Conservation (phyloP, 2,329 filamentous ascomycete genomes). For the Fusarium veterinarium region DNA sequence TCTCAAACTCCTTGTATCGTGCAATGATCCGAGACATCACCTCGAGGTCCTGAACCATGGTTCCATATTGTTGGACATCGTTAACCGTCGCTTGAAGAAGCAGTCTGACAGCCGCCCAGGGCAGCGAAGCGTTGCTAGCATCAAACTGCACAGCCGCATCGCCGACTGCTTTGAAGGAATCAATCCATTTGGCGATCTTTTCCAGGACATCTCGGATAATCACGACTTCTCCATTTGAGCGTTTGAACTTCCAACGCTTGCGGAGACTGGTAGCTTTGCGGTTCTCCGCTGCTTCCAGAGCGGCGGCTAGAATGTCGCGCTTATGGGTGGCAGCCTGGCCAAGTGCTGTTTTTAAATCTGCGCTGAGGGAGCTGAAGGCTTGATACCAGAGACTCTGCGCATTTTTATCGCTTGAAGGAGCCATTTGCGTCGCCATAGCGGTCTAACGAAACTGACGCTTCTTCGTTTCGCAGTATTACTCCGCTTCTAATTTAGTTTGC, state of each 20-base stretch:
- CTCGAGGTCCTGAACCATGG: slow-evolving; percentile 1
- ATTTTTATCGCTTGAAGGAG: accelerated
- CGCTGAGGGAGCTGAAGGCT: background rate
- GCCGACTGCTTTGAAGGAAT: slow-evolving; percentile 2
- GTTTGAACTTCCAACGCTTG: slow-evolving; percentile 20
- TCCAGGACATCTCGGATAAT: slow-evolving; percentile 6
- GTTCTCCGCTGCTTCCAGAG: background rate
- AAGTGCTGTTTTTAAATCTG: background rate
- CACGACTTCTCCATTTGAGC: slow-evolving; percentile 1
- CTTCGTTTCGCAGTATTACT: background rate
- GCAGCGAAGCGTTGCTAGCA: background rate
- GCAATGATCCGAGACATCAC: background rate
- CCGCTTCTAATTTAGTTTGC: background rate
- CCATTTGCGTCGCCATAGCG: accelerated
- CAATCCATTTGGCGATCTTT: slow-evolving; percentile 17
- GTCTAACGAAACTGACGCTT: accelerated
- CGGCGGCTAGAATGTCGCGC: slow-evolving; percentile 1
- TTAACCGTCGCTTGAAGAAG: slow-evolving; percentile 5
- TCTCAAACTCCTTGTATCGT: background rate
- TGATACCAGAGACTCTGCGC: background rate
- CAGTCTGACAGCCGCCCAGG: slow-evolving; percentile 9
- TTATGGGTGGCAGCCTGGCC: background rate
- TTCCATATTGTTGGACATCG: background rate
- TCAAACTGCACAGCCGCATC: slow-evolving; percentile 7
- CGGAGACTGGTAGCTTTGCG: background rate